Evolutionary conservation across 2,329 filamentous ascomycete genomes (phyloP), one percentile per base, ranked within the genome.

Genomic region (Fusarium sp.): DNA sequence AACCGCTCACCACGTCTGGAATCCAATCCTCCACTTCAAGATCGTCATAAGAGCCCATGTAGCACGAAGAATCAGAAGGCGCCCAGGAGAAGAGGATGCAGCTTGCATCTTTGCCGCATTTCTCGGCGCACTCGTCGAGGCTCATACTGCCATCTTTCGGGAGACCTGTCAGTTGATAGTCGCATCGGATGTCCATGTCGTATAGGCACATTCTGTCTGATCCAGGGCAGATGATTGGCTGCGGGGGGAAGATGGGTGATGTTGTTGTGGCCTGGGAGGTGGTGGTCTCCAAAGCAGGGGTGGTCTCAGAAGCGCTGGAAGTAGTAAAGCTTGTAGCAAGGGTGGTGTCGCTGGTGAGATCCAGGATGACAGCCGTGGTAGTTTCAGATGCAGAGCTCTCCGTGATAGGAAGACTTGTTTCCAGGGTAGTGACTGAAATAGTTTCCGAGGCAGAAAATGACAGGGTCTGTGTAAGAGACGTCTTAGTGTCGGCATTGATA

Each of bases 391-490:
- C 1, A 4, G 34, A 38, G 6, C 9, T 38, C 6, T 38, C 34
- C 0, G 6, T n/a, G 5, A 12, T 10, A 7, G 10, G 34, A 38
- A n/a, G 1, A 38, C n/a, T 7, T 4, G 6, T n/a, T 4, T n/a
- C 18, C 1, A n/a, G 0, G 6, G 18, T 38, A n/a, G 34, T 38
- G 10, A 18, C 34, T 38, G 34, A 7, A 38, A 6, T 11, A 12
- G 9, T 4, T n/a, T 38, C 34, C 18, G 34, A n/a, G 34, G 18
- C 18, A 38, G 18, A 38, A 3, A 38, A n/a, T 4, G 34, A 38
- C 18, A 38, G 6, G 34, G 34, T 38, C 5, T 38, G 9, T 38
- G 18, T 38, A n/a, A n/a, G 1, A 7, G 34, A 11, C 34, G 10
- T 38, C 18, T 38, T 38, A 10, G 34, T 38, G 34, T 38, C 6